phyloP scores from a whole-genome alignment of 2,329 filamentous ascomycete genomes.

The Raffaelea ambrosiae region DNA sequence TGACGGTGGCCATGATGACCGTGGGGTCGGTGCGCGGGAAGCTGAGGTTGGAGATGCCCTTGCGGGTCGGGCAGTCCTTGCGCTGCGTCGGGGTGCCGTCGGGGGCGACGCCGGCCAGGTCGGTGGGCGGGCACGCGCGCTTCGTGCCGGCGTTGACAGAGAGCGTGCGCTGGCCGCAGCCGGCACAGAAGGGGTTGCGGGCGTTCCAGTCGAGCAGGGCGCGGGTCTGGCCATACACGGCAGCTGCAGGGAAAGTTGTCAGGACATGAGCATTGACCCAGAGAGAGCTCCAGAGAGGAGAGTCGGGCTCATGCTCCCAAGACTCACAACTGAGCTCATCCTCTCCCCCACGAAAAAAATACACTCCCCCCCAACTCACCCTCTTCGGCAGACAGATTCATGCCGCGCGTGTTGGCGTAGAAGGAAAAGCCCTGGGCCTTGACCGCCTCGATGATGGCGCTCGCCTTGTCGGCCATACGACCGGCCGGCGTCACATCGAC shows the following conservation, averaged over 20 bases:
- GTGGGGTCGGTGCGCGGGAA: conserved; percentile 92
- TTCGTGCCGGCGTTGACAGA: conserved; percentile 75
- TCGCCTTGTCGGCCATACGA: conserved; percentile 47
- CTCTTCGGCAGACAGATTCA: conserved; percentile 37
- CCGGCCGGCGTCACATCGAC: conserved; percentile 69
- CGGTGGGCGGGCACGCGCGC: conserved; percentile 65
- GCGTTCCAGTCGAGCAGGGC: conserved; percentile 90
- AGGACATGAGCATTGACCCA: no score
- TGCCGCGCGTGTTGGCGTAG: conserved; percentile 44
- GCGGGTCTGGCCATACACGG: conserved; percentile 82
- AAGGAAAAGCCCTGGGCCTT: conserved; percentile 57
- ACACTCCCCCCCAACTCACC: no score
- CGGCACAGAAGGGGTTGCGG: conserved; percentile 84
- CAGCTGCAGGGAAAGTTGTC: no score
- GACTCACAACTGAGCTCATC: conserved; percentile 8
- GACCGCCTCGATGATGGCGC: conserved; percentile 42
- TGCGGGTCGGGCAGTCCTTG: conserved; percentile 69
- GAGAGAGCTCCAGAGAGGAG: no score
- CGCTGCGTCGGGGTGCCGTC: conserved; percentile 42
- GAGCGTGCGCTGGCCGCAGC: conserved; percentile 76
- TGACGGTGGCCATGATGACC: conserved; percentile 90
- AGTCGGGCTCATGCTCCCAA: no score
- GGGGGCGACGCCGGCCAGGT: conserved; percentile 42
- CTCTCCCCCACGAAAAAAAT: no score
- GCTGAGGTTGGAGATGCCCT: conserved; percentile 78